phyloP scores from a whole-genome alignment of 345 rosid genomes.

The Camelina laxa region DNA sequence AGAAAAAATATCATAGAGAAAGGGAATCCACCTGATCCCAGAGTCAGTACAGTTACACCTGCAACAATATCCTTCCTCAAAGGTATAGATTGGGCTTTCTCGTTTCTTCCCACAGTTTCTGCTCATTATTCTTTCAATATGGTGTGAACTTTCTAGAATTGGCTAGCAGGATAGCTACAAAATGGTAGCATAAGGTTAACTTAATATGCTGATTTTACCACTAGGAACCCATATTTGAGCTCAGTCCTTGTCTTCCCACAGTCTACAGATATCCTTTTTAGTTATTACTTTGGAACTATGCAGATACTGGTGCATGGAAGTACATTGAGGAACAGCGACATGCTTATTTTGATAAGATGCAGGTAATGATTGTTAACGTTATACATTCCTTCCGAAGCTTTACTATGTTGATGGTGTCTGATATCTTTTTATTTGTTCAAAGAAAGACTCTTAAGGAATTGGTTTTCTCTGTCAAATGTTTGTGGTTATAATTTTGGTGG shows the following conservation, averaged over 20 bases:
- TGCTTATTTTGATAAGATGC: conserved; percentile 95
- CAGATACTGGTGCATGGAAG: conserved; percentile 94
- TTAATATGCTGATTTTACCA: conserved; percentile 12
- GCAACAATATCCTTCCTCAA: conserved; percentile 76
- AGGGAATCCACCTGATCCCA: conserved; percentile 80
- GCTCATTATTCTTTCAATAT: not conserved
- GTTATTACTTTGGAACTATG: conserved; percentile 19
- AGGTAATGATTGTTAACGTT: conserved; percentile 48
- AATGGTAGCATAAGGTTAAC: not conserved
- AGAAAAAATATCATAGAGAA: conserved; percentile 54
- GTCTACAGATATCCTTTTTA: not conserved
- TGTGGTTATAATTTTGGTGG: conserved; percentile 1
- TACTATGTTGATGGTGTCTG: too few species aligned
- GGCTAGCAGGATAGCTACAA: not conserved
- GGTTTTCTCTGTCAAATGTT: not conserved
- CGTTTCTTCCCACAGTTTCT: not conserved
- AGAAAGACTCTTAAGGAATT: not conserved
- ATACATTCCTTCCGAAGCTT: conserved; percentile 21
- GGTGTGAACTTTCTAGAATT: conserved; percentile 5
- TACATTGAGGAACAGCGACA: conserved; percentile 77
- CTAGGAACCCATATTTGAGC: not conserved
- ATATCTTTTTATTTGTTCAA: too few species aligned
- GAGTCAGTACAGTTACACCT: conserved; percentile 96
- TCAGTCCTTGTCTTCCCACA: not conserved
- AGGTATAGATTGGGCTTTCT: conserved; percentile 54